Percentiles rank a stretch among this genome's conserved stretches.
Conservation (phyloP, 805 yeast species). For the Suhomyces xylopsoci region DNA sequence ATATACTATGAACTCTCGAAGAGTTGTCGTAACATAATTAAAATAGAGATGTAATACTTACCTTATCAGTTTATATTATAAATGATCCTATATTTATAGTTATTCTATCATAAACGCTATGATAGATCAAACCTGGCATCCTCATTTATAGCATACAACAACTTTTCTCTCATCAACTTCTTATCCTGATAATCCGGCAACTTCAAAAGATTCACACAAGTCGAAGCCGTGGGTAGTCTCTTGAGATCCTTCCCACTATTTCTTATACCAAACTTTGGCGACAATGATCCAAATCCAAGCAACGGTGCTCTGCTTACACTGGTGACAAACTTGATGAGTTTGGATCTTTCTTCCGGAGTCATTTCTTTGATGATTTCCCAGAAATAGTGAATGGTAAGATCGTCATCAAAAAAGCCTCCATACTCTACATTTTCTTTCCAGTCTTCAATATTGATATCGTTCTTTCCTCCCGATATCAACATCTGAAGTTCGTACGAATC, state of each 20-base stretch:
- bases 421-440: constrained; percentile 59
- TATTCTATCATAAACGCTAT: too few relatives aligned
- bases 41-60: too few relatives aligned
- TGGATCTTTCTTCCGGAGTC: constrained; percentile 55
- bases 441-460: constrained; percentile 68
- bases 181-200: constrained; percentile 78
- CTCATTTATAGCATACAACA: constrained; percentile 74
- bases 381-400: constrained; percentile 59
- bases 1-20: too few relatives aligned
- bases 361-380: constrained; percentile 79
- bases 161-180: constrained; percentile 56
- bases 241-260: constrained; percentile 55
- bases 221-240: constrained; percentile 86
- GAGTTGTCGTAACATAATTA: too few relatives aligned
- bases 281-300: constrained; percentile 62
- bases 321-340: constrained; percentile 82
- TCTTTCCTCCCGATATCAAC: constrained; percentile 69
- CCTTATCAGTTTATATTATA: too few relatives aligned
- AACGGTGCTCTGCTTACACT: constrained; percentile 91
- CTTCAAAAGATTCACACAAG: constrained; percentile 85
- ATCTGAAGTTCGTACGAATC: constrained; percentile 79
- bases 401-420: constrained; percentile 58
- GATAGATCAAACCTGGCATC: constrained; percentile 82
- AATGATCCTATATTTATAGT: too few relatives aligned
- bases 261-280: constrained; percentile 78